Evolutionary conservation across 2,329 filamentous ascomycete genomes (phyloP), one percentile per base, ranked within the genome.

Genomic region (Neoscytalidium dimidiatum): DNA sequence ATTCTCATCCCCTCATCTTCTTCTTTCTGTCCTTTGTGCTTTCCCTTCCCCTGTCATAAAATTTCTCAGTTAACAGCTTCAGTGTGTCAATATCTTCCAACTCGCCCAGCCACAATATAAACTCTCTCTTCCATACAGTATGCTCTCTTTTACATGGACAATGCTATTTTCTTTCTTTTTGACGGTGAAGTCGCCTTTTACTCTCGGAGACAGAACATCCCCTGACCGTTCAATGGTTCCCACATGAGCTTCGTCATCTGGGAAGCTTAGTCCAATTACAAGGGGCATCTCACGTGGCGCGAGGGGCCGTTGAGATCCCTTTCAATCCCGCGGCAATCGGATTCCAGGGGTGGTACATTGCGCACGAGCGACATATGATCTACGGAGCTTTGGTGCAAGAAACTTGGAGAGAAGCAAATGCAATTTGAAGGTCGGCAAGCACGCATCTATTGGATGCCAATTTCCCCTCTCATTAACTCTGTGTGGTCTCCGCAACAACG

Each of bases 291-390:
- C 7, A 19, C 9, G 1, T 23, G 29, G 17, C 14, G 23, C 28
- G 26, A 52, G 21, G 14, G 38, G 23, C 11, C 6, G 19, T n/a
- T 7, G 9, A 41, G 33, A 5, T 28, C 56, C 19, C 56, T 41
- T 46, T 60, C 26, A 60, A 60, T 60, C 38, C 28, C 38, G 56
- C 56, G 41, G 56, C 38, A 60, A 46, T 19, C 53, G 38, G 35
- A n/a, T 6, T 14, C 35, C 14, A 29, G 35, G 35, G 35, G 38
- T 21, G 17, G n/a, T n/a, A 23, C 44, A 43, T 29, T 58, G 35
- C 17, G 53, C 53, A 58, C 53, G 41, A 46, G 41, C 56, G 2
- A 17, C 17, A 28, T 43, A 58, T 60, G 56, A 60, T 60, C 56
- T 46, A 33, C 56, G 31, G 33, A 60, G 53, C 53, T 60, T 46